Evolutionary conservation across 2,329 filamentous ascomycete genomes (phyloP), one percentile per base, ranked within the genome.

Genomic region (Macroventuria anomochaeta): DNA sequence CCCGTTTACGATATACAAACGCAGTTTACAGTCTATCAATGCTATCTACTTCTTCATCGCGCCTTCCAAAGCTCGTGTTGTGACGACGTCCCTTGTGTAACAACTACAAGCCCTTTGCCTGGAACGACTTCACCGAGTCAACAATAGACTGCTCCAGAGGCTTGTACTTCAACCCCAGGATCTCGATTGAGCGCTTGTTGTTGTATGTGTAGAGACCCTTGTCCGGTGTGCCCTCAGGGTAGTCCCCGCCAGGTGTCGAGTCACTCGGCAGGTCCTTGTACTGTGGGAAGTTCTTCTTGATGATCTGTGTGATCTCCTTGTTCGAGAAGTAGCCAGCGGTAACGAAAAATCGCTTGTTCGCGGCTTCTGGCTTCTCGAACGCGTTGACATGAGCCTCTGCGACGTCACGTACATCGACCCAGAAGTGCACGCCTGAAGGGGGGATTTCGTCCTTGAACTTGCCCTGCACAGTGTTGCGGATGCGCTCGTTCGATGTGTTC

Each of bases 401-500:
- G 0, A 89, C 81, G 61, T 90, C 77, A 18, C 77, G 75, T 5
- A 80, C 78, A 46, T 80, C 78, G 5, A 79, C 74, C 75, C 76
- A 79, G 25, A 78, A 52, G 55, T 72, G 86, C 0, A 81, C 81
- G 0, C 80, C 82, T 0, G 85, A 88, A 0, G 84, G 79, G 0
- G 82, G 78, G 8, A 89, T 80, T 21, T 80, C 77, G 2, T 82
- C 75, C 59, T 84, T 86, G 69, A 78, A 81, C 54, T 83, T 81
- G 15, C 88, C 89, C 6, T 79, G 81, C n/a, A 88, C 80, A 44
- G 89, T 75, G 55, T 87, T 81, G 7, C 83, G 77, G 47, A 91
- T 81, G 17, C 86, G 83, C 61, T 86, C 81, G 70, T 91, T 92
- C 12, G 87, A 90, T 1, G 88, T 89, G 75, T 92, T 93, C 57